Conservation (phyloP, 352 stramenopile species). For the Peronospora farinosa region DNA sequence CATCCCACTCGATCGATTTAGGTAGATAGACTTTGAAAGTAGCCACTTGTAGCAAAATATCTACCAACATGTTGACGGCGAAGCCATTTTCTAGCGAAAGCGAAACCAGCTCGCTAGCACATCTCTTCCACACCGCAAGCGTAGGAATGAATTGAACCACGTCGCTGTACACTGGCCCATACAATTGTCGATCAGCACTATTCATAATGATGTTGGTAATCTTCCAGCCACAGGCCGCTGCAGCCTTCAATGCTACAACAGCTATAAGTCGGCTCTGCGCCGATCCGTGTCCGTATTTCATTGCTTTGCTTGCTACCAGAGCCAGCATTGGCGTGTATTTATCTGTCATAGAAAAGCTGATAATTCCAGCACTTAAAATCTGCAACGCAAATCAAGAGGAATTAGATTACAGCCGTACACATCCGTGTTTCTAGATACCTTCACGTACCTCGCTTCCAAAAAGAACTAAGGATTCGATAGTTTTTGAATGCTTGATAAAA, state of each 20-base stretch:
- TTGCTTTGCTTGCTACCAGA: constrained; percentile 18
- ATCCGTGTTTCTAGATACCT: background rate
- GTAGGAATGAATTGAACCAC: constrained; percentile 41
- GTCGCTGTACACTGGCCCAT: constrained; percentile 38
- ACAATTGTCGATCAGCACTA: constrained; percentile 19
- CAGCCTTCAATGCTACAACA: constrained; percentile 35
- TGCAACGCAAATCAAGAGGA: constrained; percentile 5
- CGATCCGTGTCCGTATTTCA: constrained; percentile 18
- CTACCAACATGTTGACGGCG: constrained; percentile 29
- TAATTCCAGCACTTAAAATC: constrained; percentile 18
- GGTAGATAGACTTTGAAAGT: constrained; percentile 28
- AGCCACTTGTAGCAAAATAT: constrained; percentile 36
- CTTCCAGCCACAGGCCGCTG: constrained; percentile 41
- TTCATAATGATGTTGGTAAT: constrained; percentile 39
- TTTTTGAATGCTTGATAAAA: constrained; percentile 17
- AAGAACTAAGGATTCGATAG: constrained; percentile 13
- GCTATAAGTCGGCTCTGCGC: constrained; percentile 23
- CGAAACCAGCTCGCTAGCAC: constrained; percentile 23
- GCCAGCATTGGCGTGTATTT: constrained; percentile 25
- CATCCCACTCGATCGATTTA: constrained; percentile 38
- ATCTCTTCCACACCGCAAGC: constrained; percentile 37
- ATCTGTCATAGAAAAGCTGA: constrained; percentile 9
- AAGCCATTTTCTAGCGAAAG: constrained; percentile 31
- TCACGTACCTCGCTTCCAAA: constrained; percentile 35
- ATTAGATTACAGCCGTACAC: constrained; percentile 4